Conservation (phyloP, 106 monocot species). For the Dendrobium chrysotoxum region DNA sequence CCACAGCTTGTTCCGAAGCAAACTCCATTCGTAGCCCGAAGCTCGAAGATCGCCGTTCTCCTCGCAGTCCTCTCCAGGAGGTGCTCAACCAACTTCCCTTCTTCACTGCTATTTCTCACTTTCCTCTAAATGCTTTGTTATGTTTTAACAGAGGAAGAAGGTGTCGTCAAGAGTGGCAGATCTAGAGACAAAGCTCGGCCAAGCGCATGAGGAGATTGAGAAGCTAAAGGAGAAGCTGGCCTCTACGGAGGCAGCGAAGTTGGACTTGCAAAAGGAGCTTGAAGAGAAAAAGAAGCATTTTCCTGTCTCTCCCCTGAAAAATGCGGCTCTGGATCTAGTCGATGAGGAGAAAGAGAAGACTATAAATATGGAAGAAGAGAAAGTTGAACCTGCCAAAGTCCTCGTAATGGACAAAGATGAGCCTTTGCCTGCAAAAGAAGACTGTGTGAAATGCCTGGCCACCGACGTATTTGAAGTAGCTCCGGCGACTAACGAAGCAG, state of each 20-base stretch:
- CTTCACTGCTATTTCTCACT: background rate
- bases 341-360: slow-evolving; percentile 12
- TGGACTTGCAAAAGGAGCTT: slow-evolving; percentile 39
- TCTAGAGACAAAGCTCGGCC: slow-evolving; percentile 58
- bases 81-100: slow-evolving; percentile 6
- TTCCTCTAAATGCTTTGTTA: background rate
- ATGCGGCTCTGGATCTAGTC: background rate
- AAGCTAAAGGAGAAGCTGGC: slow-evolving; percentile 71
- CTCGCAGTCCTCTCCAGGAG: slow-evolving; percentile 58
- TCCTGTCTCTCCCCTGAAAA: background rate
- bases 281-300: slow-evolving; percentile 51
- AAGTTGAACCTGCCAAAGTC: background rate
- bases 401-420: background rate
- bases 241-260: slow-evolving; percentile 47
- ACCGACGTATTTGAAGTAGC: slow-evolving; percentile 54
- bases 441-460: slow-evolving; percentile 19
- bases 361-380: background rate
- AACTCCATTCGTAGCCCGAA: slow-evolving; percentile 28
- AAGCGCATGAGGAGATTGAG: slow-evolving; percentile 70
- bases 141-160: slow-evolving; percentile 42
- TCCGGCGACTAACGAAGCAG: background rate
- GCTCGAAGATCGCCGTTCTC: slow-evolving; percentile 58
- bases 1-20: slow-evolving; percentile 43
- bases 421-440: slow-evolving; percentile 4
- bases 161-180: slow-evolving; percentile 41